These are phyloP conservation scores for Gaertneriomyces sp. DNA, from an alignment of 192 early-diverging fungal species.

Conservation along the genomic window DNA sequence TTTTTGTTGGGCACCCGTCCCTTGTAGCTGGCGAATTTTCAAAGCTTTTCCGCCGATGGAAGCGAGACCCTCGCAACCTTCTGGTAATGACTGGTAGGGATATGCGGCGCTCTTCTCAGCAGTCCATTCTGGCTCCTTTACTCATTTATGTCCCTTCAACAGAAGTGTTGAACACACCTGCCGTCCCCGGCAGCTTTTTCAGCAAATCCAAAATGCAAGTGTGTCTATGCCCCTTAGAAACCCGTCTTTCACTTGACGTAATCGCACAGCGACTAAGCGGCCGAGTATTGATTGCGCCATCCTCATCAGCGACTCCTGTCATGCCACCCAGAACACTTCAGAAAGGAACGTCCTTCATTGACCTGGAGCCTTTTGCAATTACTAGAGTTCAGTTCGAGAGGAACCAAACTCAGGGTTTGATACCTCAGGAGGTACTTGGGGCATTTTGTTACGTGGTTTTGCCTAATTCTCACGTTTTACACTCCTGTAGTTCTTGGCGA, in stretches of 20 bases:
- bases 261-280: neutral
- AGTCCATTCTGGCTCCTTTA: neutral
- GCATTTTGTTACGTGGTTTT: too few relatives aligned
- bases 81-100: constrained; percentile 48
- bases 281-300: neutral
- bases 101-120: neutral
- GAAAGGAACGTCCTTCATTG: neutral
- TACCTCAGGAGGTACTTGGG: too few relatives aligned
- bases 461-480: too few relatives aligned
- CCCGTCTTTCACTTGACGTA: constrained; percentile 4
- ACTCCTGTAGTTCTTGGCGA: too few relatives aligned
- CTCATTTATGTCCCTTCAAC: neutral
- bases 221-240: constrained; percentile 15
- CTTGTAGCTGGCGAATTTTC: constrained; percentile 43
- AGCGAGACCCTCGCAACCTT: constrained; percentile 39
- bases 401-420: too few relatives aligned
- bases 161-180: neutral
- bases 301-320: neutral
- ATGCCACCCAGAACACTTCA: neutral
- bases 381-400: neutral
- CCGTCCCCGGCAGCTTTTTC: neutral
- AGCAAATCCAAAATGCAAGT: constrained; percentile 1
- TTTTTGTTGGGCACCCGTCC: constrained; percentile 53
- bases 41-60: constrained; percentile 46
- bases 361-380: neutral